These are phyloP conservation scores for Ceratocystis colombiana DNA, from an alignment of 2,329 filamentous ascomycete genomes.

Conservation along the genomic window DNA sequence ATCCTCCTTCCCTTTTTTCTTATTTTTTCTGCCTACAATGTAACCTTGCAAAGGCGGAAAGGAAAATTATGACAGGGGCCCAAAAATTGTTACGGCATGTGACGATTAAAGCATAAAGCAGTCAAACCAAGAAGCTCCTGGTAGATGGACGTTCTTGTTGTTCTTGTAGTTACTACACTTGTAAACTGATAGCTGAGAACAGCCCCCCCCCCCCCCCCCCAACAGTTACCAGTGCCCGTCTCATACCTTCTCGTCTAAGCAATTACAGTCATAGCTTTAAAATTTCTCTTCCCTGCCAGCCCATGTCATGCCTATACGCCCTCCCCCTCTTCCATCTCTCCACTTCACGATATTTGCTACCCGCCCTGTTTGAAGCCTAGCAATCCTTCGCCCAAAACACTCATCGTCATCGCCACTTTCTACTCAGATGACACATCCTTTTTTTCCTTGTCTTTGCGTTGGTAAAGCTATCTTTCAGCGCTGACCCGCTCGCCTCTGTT, in stretches of 20 bases:
- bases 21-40: not conserved
- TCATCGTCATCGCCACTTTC: not conserved
- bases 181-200: not conserved
- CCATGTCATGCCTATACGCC: no score
- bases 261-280: not conserved
- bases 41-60: slow-evolving; percentile 2
- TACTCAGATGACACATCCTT: not conserved
- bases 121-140: not conserved
- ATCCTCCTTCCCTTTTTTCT: not conserved
- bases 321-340: not conserved
- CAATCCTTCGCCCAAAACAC: not conserved
- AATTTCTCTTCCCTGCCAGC: not conserved
- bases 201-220: not conserved
- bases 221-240: not conserved
- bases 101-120: not conserved
- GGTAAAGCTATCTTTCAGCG: not conserved
- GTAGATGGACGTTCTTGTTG: no score
- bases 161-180: not conserved
- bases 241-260: not conserved
- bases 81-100: slow-evolving; percentile 5
- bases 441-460: not conserved
- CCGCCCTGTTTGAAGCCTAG: not conserved
- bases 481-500: not conserved
- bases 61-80: not conserved
- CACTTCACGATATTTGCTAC: not conserved